phyloP scores from a whole-genome alignment of 1,284 basidiomycete species.

The Lentinula novae-zelandiae region DNA sequence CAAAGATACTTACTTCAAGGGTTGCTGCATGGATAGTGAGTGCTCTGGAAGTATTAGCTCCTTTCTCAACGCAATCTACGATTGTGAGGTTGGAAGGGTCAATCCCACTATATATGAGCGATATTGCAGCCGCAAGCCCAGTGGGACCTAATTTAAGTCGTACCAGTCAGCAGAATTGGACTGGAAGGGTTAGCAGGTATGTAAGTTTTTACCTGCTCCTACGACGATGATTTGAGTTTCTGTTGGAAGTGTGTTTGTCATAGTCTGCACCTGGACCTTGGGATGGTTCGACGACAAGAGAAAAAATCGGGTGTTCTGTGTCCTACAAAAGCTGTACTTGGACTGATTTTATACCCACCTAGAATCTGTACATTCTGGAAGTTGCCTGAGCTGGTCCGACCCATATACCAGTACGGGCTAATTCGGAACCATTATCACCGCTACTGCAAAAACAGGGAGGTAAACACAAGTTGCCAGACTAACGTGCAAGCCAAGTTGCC shows the following conservation, averaged over 20 bases:
- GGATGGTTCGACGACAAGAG: too few relatives aligned
- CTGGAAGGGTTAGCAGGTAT: not conserved
- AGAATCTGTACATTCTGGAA: too few relatives aligned
- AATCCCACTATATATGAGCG: slow-evolving; percentile 40
- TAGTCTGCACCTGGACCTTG: too few relatives aligned
- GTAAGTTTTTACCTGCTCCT: slow-evolving; percentile 29
- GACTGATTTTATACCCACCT: too few relatives aligned
- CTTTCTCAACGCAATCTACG: slow-evolving; percentile 36
- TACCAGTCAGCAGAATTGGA: not conserved
- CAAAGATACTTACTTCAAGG: slow-evolving; percentile 27
- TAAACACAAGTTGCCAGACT: too few relatives aligned
- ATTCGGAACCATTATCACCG: too few relatives aligned
- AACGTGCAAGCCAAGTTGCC: too few relatives aligned
- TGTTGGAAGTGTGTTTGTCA: slow-evolving; percentile 2
- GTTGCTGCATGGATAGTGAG: slow-evolving; percentile 42
- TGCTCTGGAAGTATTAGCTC: slow-evolving; percentile 36
- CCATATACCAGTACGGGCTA: too few relatives aligned
- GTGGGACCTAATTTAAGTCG: slow-evolving; percentile 27
- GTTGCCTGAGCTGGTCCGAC: too few relatives aligned
- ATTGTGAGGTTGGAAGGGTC: slow-evolving; percentile 36
- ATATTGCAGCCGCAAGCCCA: slow-evolving; percentile 39
- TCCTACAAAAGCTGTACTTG: too few relatives aligned
- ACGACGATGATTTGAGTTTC: slow-evolving; percentile 36
- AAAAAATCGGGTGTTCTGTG: too few relatives aligned
- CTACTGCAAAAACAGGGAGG: too few relatives aligned